Percentiles rank a stretch among this genome's conserved stretches.
Evolutionary conservation across 2,329 filamentous ascomycete genomes (phyloP).

Genomic region (Ophioceras dolichostomum): DNA sequence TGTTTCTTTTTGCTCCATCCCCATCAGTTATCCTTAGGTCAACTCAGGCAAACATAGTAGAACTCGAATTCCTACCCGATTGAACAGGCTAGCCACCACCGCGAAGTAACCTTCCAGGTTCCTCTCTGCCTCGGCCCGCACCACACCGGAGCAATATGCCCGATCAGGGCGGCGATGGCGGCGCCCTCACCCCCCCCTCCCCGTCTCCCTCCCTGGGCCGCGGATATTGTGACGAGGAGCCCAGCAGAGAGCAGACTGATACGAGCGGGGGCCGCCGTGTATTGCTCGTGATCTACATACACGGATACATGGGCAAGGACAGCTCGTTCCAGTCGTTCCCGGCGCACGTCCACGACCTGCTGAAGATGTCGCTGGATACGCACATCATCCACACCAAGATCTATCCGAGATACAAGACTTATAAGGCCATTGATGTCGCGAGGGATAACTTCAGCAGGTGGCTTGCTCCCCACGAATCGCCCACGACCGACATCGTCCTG

Average conservation of each 20-base stretch:
- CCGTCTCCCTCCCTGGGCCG: no score
- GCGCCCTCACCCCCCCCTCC: no score
- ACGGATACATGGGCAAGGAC: constrained; percentile 84
- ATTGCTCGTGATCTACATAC: constrained; percentile 71
- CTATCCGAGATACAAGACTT: constrained; percentile 69
- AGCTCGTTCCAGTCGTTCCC: constrained; percentile 82
- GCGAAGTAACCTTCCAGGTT: no score
- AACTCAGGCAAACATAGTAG: no score
- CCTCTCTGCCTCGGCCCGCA: no score
- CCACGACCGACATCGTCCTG: constrained; percentile 66
- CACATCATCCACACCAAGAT: constrained; percentile 81
- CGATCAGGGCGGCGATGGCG: no score
- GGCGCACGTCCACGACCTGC: constrained; percentile 68
- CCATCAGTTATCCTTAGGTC: no score
- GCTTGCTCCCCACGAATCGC: constrained; percentile 65
- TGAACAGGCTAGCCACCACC: no score
- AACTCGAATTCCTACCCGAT: no score
- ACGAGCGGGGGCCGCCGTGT: constrained; percentile 27
- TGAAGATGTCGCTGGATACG: constrained; percentile 56
- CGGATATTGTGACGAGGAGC: background rate
- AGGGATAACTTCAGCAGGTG: constrained; percentile 75
- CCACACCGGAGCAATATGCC: no score
- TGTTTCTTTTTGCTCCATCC: no score
- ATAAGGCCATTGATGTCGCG: constrained; percentile 58
- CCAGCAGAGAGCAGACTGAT: background rate